phyloP scores from a whole-genome alignment of 192 early-diverging fungal species.

The Thamnidium elegans region DNA sequence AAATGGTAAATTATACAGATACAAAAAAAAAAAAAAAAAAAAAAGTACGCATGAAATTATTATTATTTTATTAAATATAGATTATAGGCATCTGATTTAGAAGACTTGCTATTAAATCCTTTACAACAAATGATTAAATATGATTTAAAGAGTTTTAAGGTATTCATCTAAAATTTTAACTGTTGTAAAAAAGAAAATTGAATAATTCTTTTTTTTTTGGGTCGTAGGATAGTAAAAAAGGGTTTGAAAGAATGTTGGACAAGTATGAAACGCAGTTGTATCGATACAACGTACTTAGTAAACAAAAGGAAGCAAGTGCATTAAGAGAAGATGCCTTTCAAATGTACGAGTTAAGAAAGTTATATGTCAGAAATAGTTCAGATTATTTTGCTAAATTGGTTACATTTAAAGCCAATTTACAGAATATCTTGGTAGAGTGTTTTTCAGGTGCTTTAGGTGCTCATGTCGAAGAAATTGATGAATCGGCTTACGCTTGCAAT shows the following conservation, averaged over 20 bases:
- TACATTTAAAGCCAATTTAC: constrained; percentile 50
- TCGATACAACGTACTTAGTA: constrained; percentile 55
- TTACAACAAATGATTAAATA: constrained; percentile 54
- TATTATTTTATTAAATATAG: neutral
- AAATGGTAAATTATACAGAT: constrained; percentile 36
- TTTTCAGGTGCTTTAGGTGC: constrained; percentile 43
- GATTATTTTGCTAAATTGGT: constrained; percentile 57
- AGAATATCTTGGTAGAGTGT: constrained; percentile 45
- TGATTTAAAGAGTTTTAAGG: constrained; percentile 66
- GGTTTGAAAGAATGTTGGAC: constrained; percentile 45
- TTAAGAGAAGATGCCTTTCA: constrained; percentile 70
- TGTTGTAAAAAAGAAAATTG: too few relatives aligned
- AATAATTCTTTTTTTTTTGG: too few relatives aligned
- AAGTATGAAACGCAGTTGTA: constrained; percentile 63
- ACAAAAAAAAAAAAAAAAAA: neutral
- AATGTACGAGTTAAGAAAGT: constrained; percentile 62
- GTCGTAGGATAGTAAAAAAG: constrained; percentile 38
- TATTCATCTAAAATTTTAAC: constrained; percentile 11
- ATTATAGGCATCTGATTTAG: constrained; percentile 53
- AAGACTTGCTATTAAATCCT: constrained; percentile 58
- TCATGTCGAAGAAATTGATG: constrained; percentile 43
- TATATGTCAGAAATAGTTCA: constrained; percentile 52
- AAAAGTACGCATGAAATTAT: neutral
- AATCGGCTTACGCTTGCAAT: constrained; percentile 30
- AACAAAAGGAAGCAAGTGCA: constrained; percentile 64